phyloP scores from a whole-genome alignment of 148 eudicot species.

The Silene conica region DNA sequence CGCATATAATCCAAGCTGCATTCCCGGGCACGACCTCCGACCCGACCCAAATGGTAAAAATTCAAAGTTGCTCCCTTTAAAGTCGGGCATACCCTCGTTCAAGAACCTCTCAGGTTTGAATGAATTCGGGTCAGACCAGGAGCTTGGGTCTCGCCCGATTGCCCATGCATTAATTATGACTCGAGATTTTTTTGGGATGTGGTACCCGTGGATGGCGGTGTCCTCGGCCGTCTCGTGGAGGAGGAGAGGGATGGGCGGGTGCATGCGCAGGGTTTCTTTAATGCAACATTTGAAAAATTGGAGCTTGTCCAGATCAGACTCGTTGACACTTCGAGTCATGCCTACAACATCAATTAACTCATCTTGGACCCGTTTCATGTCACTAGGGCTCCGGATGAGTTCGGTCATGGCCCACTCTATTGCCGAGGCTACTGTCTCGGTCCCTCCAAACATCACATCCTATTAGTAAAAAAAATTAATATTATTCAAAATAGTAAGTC shows the following conservation, averaged over 20 bases:
- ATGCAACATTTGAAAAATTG: conserved; percentile 46
- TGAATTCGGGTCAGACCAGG: conserved; percentile 43
- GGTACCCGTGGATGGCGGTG: conserved; percentile 41
- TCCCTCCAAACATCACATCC: conserved; percentile 92
- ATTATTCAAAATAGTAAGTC: too few species aligned
- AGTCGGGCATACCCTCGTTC: conserved; percentile 49
- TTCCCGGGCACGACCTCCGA: conserved; percentile 72
- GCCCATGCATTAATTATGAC: conserved; percentile 60
- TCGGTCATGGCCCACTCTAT: conserved; percentile 81
- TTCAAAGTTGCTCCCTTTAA: conserved; percentile 59
- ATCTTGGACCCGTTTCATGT: conserved; percentile 57
- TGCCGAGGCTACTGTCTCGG: conserved; percentile 80
- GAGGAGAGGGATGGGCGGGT: conserved; percentile 74
- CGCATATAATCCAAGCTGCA: conserved; percentile 67
- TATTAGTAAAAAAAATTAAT: not conserved
- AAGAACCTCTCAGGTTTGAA: conserved; percentile 53
- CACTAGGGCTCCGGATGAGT: conserved; percentile 49
- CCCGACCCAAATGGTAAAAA: conserved; percentile 78
- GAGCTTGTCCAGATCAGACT: conserved; percentile 61
- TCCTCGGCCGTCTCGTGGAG: conserved; percentile 64
- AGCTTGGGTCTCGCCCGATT: conserved; percentile 51
- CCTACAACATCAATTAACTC: conserved; percentile 56
- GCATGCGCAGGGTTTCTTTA: conserved; percentile 63
- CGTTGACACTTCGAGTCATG: conserved; percentile 45
- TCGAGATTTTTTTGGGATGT: conserved; percentile 43